Conservation (phyloP, 768 basidiomycete species). For the Pisolithus microcarpus region DNA sequence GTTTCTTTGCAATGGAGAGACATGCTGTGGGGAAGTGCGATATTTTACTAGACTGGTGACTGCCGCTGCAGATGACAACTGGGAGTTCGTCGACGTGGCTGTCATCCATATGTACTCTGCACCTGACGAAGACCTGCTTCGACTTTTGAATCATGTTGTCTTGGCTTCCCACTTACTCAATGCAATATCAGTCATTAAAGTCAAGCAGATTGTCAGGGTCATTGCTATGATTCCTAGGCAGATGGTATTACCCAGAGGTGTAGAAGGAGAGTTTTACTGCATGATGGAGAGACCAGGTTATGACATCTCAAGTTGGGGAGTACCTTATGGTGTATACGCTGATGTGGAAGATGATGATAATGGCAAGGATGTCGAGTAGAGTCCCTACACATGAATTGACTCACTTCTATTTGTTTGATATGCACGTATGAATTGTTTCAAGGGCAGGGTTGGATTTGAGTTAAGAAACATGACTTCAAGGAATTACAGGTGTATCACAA, state of each 20-base stretch:
- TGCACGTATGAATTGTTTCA: background rate
- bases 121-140: too few relatives aligned
- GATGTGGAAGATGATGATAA: background rate
- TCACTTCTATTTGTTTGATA: background rate
- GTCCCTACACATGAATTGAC: background rate
- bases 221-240: conserved; percentile 3
- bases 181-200: background rate
- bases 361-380: background rate
- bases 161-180: too few relatives aligned
- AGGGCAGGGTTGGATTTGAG: too few relatives aligned
- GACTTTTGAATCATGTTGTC: too few relatives aligned
- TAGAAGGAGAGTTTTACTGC: background rate
- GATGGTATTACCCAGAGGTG: background rate
- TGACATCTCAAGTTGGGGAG: conserved; percentile 1
- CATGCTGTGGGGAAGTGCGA: too few relatives aligned
- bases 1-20: too few relatives aligned
- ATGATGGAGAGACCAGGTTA: conserved; percentile 5
- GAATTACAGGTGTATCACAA: too few relatives aligned
- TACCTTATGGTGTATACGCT: background rate
- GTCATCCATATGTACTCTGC: too few relatives aligned
- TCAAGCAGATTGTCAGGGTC: conserved; percentile 1
- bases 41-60: too few relatives aligned
- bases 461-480: too few relatives aligned
- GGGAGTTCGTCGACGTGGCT: too few relatives aligned
- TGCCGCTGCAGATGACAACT: too few relatives aligned